phyloP scores from a whole-genome alignment of 768 basidiomycete species.

The Psilocybe sp. region DNA sequence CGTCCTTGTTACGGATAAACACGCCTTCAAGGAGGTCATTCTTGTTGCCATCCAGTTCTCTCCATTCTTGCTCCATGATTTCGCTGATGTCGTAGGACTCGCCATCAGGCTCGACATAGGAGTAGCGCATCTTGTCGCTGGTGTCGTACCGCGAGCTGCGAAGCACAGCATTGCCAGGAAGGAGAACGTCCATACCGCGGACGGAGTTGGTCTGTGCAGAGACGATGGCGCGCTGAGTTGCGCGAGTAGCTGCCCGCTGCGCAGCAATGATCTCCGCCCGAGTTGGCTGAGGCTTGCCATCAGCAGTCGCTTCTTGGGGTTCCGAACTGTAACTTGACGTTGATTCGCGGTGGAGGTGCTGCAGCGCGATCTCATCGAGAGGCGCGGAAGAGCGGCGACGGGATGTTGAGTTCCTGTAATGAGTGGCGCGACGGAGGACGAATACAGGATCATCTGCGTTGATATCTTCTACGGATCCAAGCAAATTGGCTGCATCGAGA shows the following conservation, averaged over 20 bases:
- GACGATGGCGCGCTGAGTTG: constrained; percentile 79
- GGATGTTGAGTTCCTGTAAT: constrained; percentile 70
- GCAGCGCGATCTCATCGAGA: constrained; percentile 80
- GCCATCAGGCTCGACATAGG: constrained; percentile 88
- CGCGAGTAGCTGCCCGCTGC: constrained; percentile 82
- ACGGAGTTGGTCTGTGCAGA: constrained; percentile 82
- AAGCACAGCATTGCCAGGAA: constrained; percentile 82
- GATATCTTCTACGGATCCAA: constrained; percentile 74
- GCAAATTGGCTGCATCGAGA: constrained; percentile 70
- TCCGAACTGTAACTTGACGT: constrained; percentile 60
- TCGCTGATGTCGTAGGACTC: constrained; percentile 93
- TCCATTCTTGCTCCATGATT: constrained; percentile 87
- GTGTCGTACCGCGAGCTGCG: constrained; percentile 77
- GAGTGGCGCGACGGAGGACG: constrained; percentile 78
- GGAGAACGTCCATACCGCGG: constrained; percentile 84
- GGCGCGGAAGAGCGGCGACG: constrained; percentile 72
- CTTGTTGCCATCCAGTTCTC: constrained; percentile 42
- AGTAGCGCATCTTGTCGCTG: constrained; percentile 82
- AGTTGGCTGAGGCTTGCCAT: constrained; percentile 39
- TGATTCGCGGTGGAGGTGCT: constrained; percentile 68
- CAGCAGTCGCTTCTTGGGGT: constrained; percentile 22
- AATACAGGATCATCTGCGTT: constrained; percentile 84
- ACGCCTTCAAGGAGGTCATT: constrained; percentile 71
- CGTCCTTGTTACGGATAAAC: constrained; percentile 54
- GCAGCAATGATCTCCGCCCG: constrained; percentile 92